Conservation (phyloP, 2,329 filamentous ascomycete species). For the Diaporthe ilicicola region DNA sequence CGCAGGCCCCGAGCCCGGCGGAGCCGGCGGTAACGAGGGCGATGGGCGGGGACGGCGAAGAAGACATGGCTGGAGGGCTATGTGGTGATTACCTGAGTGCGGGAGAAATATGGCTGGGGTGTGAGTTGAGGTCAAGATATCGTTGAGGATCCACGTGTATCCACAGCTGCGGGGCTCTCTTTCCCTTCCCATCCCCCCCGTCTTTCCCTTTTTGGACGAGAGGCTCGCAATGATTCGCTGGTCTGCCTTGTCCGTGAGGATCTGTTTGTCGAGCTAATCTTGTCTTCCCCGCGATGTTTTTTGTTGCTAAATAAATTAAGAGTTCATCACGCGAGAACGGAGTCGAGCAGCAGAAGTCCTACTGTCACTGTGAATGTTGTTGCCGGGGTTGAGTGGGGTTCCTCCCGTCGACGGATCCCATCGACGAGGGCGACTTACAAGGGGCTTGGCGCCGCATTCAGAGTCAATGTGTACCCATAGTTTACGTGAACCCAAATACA, state of each 20-base stretch:
- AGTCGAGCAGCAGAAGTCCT: neutral
- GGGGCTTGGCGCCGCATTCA: neutral
- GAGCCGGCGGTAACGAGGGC: slow-evolving; percentile 60
- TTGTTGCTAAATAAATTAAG: slow-evolving; percentile 12
- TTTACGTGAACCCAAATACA: too few species aligned
- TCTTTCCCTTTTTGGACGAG: slow-evolving; percentile 21
- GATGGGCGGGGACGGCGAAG: slow-evolving; percentile 45
- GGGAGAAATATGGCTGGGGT: neutral
- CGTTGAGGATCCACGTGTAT: neutral
- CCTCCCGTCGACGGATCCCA: slow-evolving; percentile 3
- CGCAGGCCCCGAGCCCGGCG: slow-evolving; percentile 75
- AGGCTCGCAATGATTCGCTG: slow-evolving; percentile 22
- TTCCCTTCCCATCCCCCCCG: too few species aligned
- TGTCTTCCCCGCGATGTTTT: neutral
- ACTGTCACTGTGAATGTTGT: neutral
- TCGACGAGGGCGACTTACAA: neutral
- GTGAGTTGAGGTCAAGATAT: neutral
- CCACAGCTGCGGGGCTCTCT: slow-evolving; percentile 4
- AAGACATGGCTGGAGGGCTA: slow-evolving; percentile 34
- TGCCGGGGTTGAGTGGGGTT: slow-evolving; percentile 5
- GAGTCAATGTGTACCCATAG: too few species aligned
- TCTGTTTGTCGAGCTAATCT: neutral
- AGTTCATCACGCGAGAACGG: slow-evolving; percentile 13
- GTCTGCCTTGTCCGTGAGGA: neutral
- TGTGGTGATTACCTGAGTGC: neutral